Percentiles rank a stretch among this genome's conserved stretches.
Conservation (phyloP, 2,329 filamentous ascomycete species). For the Rugonectria rugulosa region DNA sequence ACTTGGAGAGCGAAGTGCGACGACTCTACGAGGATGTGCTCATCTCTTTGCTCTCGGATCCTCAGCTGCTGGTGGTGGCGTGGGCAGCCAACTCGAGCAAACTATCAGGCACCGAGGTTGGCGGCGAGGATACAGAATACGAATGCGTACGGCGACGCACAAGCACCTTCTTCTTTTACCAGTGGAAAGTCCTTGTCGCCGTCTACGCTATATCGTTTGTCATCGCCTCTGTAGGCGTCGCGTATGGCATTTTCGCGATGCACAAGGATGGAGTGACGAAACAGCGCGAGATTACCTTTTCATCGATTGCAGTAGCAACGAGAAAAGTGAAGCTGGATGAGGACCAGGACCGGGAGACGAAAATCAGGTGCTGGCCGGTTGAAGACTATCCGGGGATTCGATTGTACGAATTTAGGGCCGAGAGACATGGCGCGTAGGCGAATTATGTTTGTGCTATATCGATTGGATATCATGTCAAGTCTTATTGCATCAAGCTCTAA, state of each 20-base stretch:
- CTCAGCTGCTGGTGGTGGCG: constrained; percentile 28
- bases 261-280: constrained; percentile 21
- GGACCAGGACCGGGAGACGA: constrained; percentile 16
- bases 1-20: constrained; percentile 15
- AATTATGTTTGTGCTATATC: too few species aligned
- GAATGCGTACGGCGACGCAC: constrained; percentile 20
- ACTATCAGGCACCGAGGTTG: constrained; percentile 14
- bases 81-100: constrained; percentile 26
- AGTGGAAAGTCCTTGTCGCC: constrained; percentile 16
- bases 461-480: too few species aligned
- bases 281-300: constrained; percentile 30
- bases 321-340: constrained; percentile 24
- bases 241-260: constrained; percentile 26
- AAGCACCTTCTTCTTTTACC: constrained; percentile 26
- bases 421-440: constrained; percentile 16
- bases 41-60: constrained; percentile 30
- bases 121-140: constrained; percentile 18
- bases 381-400: constrained; percentile 11
- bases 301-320: constrained; percentile 18
- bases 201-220: constrained; percentile 23
- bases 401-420: constrained; percentile 26
- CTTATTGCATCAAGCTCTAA: too few species aligned
- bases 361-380: constrained; percentile 24
- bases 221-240: constrained; percentile 18
- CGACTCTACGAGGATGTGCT: constrained; percentile 28